These are phyloP conservation scores for Penicillium malachiteum DNA, from an alignment of 495 filamentous ascomycete genomes.

Conservation along the genomic window DNA sequence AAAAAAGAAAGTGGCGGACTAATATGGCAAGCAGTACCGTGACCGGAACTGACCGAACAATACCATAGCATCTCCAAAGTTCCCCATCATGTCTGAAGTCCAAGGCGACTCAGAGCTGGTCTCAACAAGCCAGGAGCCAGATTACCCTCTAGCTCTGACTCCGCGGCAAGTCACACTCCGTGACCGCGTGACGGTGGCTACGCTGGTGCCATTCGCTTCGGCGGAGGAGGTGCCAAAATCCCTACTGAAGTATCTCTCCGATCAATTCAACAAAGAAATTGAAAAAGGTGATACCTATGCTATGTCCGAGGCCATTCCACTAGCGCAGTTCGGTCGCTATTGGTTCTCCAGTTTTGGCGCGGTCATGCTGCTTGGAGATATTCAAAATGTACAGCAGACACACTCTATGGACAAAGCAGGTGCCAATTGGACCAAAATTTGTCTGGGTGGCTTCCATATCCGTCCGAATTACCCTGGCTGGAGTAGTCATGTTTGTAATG, in stretches of 20 bases:
- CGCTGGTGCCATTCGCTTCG: constrained; percentile 82
- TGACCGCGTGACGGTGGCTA: constrained; percentile 86
- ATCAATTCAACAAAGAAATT: constrained; percentile 91
- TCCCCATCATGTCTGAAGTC: constrained; percentile 73
- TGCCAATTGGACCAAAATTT: constrained; percentile 79
- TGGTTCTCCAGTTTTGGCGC: constrained; percentile 97
- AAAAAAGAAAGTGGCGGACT: constrained; percentile 17
- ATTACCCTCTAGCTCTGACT: constrained; percentile 67
- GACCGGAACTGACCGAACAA: constrained; percentile 28
- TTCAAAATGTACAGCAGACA: constrained; percentile 63
- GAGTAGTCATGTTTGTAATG: constrained; percentile 95
- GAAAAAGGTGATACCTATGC: constrained; percentile 96
- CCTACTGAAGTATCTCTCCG: constrained; percentile 75
- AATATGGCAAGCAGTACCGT: constrained; percentile 44
- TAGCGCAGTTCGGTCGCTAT: constrained; percentile 76
- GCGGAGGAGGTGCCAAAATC: constrained; percentile 69
- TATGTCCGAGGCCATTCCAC: constrained; percentile 75
- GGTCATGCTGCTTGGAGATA: constrained; percentile 86
- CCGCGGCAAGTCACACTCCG: constrained; percentile 85
- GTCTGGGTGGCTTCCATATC: constrained; percentile 93
- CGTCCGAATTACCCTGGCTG: constrained; percentile 97
- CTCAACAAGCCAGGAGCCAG: constrained; percentile 45
- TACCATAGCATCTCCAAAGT: constrained; percentile 9
- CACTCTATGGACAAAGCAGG: constrained; percentile 51
- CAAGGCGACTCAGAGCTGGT: constrained; percentile 70